These are phyloP conservation scores for Colletotrichum spinosum DNA, from an alignment of 2,329 filamentous ascomycete species.

Conservation along the genomic window DNA sequence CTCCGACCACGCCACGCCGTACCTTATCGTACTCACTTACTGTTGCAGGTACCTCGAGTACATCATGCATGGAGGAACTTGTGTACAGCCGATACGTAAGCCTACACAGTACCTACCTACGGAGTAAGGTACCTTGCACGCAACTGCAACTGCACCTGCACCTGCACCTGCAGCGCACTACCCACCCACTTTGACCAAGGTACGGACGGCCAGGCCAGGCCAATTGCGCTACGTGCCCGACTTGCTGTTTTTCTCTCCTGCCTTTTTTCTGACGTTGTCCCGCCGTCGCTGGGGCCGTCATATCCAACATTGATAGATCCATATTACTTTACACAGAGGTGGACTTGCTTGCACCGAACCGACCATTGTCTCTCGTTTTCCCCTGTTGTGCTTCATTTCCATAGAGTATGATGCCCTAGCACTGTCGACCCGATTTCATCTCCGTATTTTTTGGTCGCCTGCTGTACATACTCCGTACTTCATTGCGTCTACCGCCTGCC, in stretches of 20 bases:
- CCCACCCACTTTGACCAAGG: no score
- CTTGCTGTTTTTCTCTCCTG: constrained; percentile 25
- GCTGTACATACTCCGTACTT: constrained; percentile 7
- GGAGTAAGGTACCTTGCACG: constrained; percentile 1
- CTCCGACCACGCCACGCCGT: no score
- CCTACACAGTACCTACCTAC: neutral
- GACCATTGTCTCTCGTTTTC: constrained; percentile 30
- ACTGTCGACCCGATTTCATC: constrained; percentile 30
- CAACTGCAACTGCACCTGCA: no score
- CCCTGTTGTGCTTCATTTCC: constrained; percentile 33
- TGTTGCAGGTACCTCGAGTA: no score
- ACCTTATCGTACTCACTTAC: no score
- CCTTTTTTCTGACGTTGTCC: constrained; percentile 35
- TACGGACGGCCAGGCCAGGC: neutral
- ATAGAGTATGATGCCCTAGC: constrained; percentile 34
- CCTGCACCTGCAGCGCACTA: no score
- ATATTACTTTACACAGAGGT: constrained; percentile 28
- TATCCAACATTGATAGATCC: constrained; percentile 36
- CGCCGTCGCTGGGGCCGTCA: constrained; percentile 35
- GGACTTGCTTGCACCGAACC: constrained; percentile 30
- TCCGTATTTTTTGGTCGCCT: constrained; percentile 27
- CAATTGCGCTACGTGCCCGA: constrained; percentile 18
- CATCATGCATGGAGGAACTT: no score
- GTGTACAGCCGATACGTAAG: neutral
- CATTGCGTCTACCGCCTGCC: constrained; percentile 13